Conservation (phyloP, 2,329 filamentous ascomycete species). For the Neurospora sp. region DNA sequence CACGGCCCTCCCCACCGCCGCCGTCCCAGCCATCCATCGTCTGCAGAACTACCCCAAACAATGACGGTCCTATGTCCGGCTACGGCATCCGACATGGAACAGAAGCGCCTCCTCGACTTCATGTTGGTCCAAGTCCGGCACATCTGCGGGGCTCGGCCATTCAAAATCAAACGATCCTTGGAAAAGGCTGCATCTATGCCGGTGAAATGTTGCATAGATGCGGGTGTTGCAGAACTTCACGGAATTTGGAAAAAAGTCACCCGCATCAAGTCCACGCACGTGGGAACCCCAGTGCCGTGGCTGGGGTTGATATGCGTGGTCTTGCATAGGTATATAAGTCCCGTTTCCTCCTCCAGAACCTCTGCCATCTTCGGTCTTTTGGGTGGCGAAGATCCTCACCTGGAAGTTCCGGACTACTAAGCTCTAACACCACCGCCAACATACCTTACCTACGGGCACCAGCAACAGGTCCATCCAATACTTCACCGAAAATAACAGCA, state of each 20-base stretch:
- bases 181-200: too few relatives aligned
- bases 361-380: neutral
- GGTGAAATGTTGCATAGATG: too few relatives aligned
- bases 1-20: neutral
- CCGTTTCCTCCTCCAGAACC: neutral
- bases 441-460: too few relatives aligned
- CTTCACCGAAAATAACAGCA: too few relatives aligned
- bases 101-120: too few relatives aligned
- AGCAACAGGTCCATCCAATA: too few relatives aligned
- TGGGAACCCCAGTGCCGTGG: neutral
- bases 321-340: neutral
- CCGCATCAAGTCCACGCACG: neutral
- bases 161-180: too few relatives aligned
- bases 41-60: neutral
- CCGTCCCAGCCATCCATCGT: neutral
- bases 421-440: too few relatives aligned
- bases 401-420: too few relatives aligned
- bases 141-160: too few relatives aligned
- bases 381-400: neutral
- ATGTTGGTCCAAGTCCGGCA: too few relatives aligned
- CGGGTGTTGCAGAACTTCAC: neutral
- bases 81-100: neutral
- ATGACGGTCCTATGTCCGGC: neutral
- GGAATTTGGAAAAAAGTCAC: rapidly evolving
- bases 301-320: neutral